Evolutionary conservation across 495 filamentous ascomycete genomes (phyloP).

Genomic region (Immersiella caudata): DNA sequence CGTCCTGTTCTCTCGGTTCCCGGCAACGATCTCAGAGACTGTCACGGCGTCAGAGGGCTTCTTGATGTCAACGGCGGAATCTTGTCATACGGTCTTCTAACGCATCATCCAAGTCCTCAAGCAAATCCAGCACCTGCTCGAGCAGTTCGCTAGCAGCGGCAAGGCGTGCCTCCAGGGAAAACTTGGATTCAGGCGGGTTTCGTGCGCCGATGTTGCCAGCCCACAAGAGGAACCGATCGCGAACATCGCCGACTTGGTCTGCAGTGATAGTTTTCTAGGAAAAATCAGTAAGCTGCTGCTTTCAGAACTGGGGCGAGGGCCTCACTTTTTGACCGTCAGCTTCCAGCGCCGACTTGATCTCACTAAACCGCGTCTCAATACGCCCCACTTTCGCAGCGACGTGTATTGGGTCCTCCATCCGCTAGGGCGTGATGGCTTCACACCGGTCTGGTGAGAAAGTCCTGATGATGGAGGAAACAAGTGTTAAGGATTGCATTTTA

Average conservation of each 20-base stretch:
- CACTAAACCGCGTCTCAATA: background rate
- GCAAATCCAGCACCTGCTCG: background rate
- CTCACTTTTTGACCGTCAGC: background rate
- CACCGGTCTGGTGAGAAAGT: background rate
- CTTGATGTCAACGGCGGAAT: background rate
- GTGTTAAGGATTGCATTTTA: too few species aligned
- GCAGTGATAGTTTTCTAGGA: background rate
- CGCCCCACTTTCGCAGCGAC: background rate
- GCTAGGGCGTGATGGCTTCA: background rate
- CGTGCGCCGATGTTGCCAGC: slow-evolving; percentile 23
- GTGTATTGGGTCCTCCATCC: background rate
- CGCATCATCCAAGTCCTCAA: background rate
- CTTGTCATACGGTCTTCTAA: background rate
- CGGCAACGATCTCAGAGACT: background rate
- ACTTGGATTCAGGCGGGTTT: background rate
- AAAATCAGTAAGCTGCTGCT: background rate
- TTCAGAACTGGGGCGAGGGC: background rate
- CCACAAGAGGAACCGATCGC: slow-evolving; percentile 23
- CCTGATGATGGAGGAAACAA: background rate
- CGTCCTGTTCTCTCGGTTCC: background rate
- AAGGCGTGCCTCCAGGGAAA: slow-evolving; percentile 18
- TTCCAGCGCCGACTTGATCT: background rate
- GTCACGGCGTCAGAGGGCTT: background rate
- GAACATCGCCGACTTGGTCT: background rate
- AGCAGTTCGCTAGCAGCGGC: background rate